Base-by-base conservation (phyloP, 2,329 filamentous ascomycete genomes). In the Penicillium sp. region DNA sequence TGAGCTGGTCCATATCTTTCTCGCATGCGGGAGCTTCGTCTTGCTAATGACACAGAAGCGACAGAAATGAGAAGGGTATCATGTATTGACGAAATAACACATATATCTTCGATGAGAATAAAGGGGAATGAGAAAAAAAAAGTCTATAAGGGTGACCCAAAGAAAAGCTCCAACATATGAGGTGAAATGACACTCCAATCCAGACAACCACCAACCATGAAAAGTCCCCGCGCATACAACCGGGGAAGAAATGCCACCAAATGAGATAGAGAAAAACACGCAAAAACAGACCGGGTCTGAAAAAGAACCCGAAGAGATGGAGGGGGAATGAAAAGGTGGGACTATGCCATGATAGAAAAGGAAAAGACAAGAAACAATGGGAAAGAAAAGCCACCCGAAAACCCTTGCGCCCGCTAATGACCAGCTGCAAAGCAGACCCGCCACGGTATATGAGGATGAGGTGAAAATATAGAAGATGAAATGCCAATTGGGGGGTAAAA, bases 361-460 rank as follows among this genome's bases (percentile, higher is more conserved):
- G 56, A 54, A 41, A 41, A 35, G 27, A 41, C 42, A 33, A 54
- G 17, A 35, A 57, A 47, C 15, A 27, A 54, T 48, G 54, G 42
- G 58, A 56, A 67, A 70, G 69, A 58, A 67, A 71, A 71, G 68
- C 71, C 71, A 67, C 70, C 70, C 68, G 63, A 67, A 63, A 69
- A 59, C 62, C 68, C 67, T 68, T 71, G 70, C 71, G 71, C 72
- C 72, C 71, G 71, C 71, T 74, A 70, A 73, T 73, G 69, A 71
- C 64, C 63, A 71, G 67, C 69, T 69, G 64, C 67, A 61, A 67
- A 67, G 67, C 58, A 62, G 61, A 69, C 62, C 62, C 59, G 62
- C 60, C 52, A 65, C 59, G 59, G 61, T 67, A 58, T 64, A 67
- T 69, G 60, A 64, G 62, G 59, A 62, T 62, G 58, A 62, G 62